Evolutionary conservation across 805 yeast species (phyloP).

Genomic region (Metschnikowia baotianmanensis): DNA sequence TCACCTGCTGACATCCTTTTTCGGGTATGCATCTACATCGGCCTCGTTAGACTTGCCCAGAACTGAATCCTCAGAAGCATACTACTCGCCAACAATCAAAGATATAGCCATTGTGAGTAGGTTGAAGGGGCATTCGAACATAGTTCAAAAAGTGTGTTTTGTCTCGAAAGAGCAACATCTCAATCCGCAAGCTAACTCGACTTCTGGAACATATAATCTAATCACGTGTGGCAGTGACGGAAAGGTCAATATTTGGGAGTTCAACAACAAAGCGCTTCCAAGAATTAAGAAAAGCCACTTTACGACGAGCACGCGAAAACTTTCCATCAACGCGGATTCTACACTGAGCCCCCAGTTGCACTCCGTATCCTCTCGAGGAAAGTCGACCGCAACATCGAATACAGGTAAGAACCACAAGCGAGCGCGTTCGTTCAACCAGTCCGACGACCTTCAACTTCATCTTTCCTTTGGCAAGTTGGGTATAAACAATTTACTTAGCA

Average conservation of each 20-base stretch:
- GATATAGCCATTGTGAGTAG: conserved; percentile 37
- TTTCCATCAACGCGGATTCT: conserved; percentile 3
- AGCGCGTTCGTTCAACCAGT: conserved; percentile 9
- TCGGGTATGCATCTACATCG: conserved; percentile 24
- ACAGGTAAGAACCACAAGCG: conserved; percentile 8
- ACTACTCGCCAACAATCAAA: conserved; percentile 36
- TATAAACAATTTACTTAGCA: conserved; percentile 16
- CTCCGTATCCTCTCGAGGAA: conserved; percentile 4
- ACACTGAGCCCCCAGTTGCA: conserved; percentile 5
- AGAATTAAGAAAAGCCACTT: conserved; percentile 27
- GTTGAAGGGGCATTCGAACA: conserved; percentile 41
- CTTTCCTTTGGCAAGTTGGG: conserved; percentile 17
- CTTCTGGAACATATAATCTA: conserved; percentile 26
- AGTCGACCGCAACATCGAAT: background rate
- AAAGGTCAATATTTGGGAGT: conserved; percentile 42
- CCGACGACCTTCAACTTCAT: conserved; percentile 13
- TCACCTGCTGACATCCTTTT: conserved; percentile 17
- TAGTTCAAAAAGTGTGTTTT: conserved; percentile 31
- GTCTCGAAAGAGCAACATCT: conserved; percentile 20
- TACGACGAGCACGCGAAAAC: conserved; percentile 8
- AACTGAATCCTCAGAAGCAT: conserved; percentile 12
- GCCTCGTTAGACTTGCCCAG: conserved; percentile 23
- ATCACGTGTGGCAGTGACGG: conserved; percentile 42
- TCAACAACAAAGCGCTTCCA: conserved; percentile 42
- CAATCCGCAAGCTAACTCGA: background rate